Evolutionary conservation across 345 rosid species (phyloP), one percentile per base, ranked within the genome.

Genomic region (Eucalyptus polyanthemos): DNA sequence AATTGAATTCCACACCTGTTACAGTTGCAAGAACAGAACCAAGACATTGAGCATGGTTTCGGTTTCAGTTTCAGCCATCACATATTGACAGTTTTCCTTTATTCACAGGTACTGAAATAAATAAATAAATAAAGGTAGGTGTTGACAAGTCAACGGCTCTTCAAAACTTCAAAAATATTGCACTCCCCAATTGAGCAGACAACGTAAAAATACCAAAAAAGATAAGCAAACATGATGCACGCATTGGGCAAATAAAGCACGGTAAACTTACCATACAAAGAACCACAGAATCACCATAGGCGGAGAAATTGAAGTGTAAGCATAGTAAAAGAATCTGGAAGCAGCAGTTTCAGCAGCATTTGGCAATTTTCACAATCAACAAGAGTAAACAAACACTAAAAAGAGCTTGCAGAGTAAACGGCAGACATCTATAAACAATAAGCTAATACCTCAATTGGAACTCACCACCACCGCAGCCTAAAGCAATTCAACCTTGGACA

Each of bases 1-100:
- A 93, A 93, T 67, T 88, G 93, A 53, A 89, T 60, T 24, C 93
- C 94, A 86, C 95, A 95, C 90, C 95, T 94, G 88, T 37, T 15
- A 86, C 34, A 42, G 44, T 72, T 10, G 10, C 53, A 60, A 8
- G 53, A 86, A 88, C 29, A 34, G 51, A 88, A 45, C 31, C 13
- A 22, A 22, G 85, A 76, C 47, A 76, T 40, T 27, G 25, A 69
- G 31, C 49, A 11, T 5, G 47, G 24, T 53, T 53, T 53, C 25
- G 25, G 58, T 49, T 67, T 42, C 56, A 7, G 31, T 88, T 42
- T 22, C n/a, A 31, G 29, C 15, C 58, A 49, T 45, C 37, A 53
- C 22, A 19, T 22, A 45, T 62, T 4, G 76, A 65, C 83, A 65
- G 49, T 58, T 34, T 37, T 37, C n/a, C 47, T 11, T 25, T 87